Conservation (phyloP, 257 asterid genomes). For the Salvia hispanica region DNA sequence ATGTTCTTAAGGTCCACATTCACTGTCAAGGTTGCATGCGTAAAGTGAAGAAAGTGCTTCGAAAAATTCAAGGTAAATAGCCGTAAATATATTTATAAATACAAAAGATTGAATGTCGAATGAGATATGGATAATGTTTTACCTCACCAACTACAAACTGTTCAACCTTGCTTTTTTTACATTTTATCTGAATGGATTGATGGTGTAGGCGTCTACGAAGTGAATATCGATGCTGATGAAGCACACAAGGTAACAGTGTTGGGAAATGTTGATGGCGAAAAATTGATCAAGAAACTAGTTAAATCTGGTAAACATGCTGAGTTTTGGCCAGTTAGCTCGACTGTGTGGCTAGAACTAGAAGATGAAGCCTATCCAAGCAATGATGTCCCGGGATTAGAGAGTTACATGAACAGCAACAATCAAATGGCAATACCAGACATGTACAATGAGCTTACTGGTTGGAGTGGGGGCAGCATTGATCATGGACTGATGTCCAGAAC, state of each 20-base stretch:
- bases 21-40: conserved; percentile 70
- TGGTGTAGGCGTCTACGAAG: conserved; percentile 46
- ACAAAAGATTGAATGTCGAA: neutral
- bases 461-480: conserved; percentile 33
- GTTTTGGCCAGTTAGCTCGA: conserved; percentile 36
- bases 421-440: conserved; percentile 20
- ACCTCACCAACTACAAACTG: conserved; percentile 1
- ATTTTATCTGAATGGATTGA: neutral
- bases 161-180: neutral
- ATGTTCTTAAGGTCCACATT: conserved; percentile 65
- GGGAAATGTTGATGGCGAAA: conserved; percentile 39
- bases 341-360: conserved; percentile 16
- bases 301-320: conserved; percentile 68
- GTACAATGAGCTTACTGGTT: conserved; percentile 24
- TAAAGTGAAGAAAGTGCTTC: conserved; percentile 65
- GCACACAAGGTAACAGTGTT: conserved; percentile 41
- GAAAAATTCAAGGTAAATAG: conserved; percentile 52
- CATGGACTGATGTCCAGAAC: conserved; percentile 21
- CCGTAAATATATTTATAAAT: neutral
- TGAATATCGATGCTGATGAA: conserved; percentile 40
- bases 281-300: conserved; percentile 37
- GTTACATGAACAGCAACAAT: conserved; percentile 27
- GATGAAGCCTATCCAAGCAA: conserved; percentile 22
- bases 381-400: conserved; percentile 28
- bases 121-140: conserved; percentile 4